A percentile compares a stretch with the other conserved stretches of the same genome.
Evolutionary conservation across 2,329 filamentous ascomycete genomes (phyloP).

Genomic region (Escovopsis weberi): DNA sequence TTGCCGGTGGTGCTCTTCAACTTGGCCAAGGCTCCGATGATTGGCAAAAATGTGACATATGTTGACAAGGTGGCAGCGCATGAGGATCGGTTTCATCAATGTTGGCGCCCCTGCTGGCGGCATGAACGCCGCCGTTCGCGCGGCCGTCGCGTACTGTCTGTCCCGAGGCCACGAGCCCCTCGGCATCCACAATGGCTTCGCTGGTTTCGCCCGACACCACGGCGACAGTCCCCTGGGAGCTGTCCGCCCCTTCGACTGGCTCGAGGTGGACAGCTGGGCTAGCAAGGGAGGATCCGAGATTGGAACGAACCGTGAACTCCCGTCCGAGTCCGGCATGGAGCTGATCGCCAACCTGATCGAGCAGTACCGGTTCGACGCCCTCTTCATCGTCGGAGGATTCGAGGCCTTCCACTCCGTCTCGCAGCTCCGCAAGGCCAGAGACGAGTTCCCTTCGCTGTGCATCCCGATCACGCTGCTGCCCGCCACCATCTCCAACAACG

Average conservation of each 20-base stretch:
- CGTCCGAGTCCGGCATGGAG: slow-evolving; percentile 70
- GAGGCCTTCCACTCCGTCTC: slow-evolving; percentile 90
- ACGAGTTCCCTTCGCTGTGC: slow-evolving; percentile 68
- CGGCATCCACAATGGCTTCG: slow-evolving; percentile 93
- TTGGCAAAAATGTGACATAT: too few species aligned
- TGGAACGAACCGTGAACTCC: slow-evolving; percentile 89
- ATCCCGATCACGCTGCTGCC: slow-evolving; percentile 87
- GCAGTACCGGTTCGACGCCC: slow-evolving; percentile 74
- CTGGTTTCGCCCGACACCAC: slow-evolving; percentile 83
- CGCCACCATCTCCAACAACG: slow-evolving; percentile 98
- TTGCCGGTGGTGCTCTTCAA: too few species aligned
- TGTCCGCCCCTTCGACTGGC: slow-evolving; percentile 77
- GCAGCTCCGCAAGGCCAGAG: slow-evolving; percentile 68
- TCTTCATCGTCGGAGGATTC: slow-evolving; percentile 89
- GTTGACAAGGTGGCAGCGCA: too few species aligned
- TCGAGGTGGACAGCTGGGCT: slow-evolving; percentile 90
- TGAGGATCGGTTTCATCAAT: slow-evolving; percentile 92
- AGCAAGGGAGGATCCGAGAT: slow-evolving; percentile 96
- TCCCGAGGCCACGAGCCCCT: slow-evolving; percentile 84
- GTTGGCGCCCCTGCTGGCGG: slow-evolving; percentile 92
- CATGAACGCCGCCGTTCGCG: slow-evolving; percentile 94
- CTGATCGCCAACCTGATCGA: slow-evolving; percentile 71
- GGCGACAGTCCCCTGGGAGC: slow-evolving; percentile 67
- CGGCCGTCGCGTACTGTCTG: slow-evolving; percentile 83
- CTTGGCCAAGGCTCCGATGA: too few species aligned